Evolutionary conservation across 192 early-diverging fungal species (phyloP), one percentile per base, ranked within the genome.

Genomic region (Funneliformis geosporum): DNA sequence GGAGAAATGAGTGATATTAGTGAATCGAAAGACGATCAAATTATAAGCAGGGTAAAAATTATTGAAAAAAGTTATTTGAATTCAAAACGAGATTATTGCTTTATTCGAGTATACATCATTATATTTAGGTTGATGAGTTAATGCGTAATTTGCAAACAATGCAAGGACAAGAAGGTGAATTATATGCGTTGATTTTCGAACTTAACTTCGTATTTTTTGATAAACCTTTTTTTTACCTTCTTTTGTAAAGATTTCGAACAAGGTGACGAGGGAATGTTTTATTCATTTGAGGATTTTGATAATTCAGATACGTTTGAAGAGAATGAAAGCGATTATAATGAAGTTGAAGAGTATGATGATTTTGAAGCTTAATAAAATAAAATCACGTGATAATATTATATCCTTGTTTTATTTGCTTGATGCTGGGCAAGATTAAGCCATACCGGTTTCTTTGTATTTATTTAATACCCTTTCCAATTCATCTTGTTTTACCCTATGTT

Each of bases 401-500:
- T 33, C 33, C 33, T 33, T 33, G 33, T 2, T 33, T 33, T 33
- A n/a, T n/a, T 33, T 33, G 33, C 33, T 33, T 33, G 33, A 33
- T 33, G 33, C 2, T 33, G 33, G n/a, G 33, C 33, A 0, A 0
- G 33, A 33, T 33, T 33, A 33, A 33, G 2, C 33, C 33, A 18
- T 66, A 38, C 83, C 83, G 16, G 83, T 84, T n/a, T 67, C 46
- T 66, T 72, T 23, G 68, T 60, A 86, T 42, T 82, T 71, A 18
- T 74, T 60, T 21, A 86, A 78, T 12, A 70, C 76, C 47, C 82
- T 44, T 50, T 85, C 75, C 16, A 87, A 47, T 25, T 44, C 66
- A 9, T 85, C 82, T 47, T 87, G 78, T 21, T 76, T 60, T 10
- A 87, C 55, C 40, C 79, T 33, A 77, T 87, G 84, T 62, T 83